These are phyloP conservation scores for Plasmodium reichenowi DNA, from an alignment of 169 alveolate genomes.

Conservation along the genomic window DNA sequence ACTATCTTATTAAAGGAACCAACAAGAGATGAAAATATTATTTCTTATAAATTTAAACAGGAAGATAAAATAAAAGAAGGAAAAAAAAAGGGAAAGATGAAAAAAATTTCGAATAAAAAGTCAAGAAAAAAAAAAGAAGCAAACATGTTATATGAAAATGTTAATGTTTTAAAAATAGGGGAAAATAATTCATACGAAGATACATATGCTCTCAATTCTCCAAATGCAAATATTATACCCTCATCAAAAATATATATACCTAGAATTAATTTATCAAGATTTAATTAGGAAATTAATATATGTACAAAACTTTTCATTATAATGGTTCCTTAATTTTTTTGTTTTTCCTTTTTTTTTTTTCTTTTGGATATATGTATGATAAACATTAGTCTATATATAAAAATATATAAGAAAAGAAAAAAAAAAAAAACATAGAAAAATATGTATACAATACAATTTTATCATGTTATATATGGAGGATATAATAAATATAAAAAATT, in stretches of 20 bases:
- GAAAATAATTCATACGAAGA: background rate
- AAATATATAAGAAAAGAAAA: too few relatives aligned
- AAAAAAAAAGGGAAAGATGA: background rate
- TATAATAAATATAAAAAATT: too few relatives aligned
- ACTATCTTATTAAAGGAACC: background rate
- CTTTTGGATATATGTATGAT: too few relatives aligned
- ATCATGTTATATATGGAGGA: too few relatives aligned
- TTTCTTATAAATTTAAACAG: background rate
- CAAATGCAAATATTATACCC: background rate
- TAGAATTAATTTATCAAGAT: conserved; percentile 1
- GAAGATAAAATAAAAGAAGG: background rate
- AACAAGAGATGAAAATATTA: background rate
- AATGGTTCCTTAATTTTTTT: too few relatives aligned
- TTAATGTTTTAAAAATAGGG: background rate
- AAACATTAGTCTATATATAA: too few relatives aligned
- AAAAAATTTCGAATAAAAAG: background rate
- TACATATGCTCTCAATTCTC: background rate
- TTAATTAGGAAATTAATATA: too few relatives aligned
- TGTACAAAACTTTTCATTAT: too few relatives aligned
- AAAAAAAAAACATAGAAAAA: too few relatives aligned
- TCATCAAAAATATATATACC: conserved; percentile 9
- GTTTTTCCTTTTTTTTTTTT: too few relatives aligned
- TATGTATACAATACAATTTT: too few relatives aligned
- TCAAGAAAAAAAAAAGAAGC: background rate
- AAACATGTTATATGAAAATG: background rate